Percentiles rank a stretch among this genome's conserved stretches.
These are phyloP conservation scores for Yarrowia keelungensis DNA, from an alignment of 805 yeast genomes.

Conservation along the genomic window DNA sequence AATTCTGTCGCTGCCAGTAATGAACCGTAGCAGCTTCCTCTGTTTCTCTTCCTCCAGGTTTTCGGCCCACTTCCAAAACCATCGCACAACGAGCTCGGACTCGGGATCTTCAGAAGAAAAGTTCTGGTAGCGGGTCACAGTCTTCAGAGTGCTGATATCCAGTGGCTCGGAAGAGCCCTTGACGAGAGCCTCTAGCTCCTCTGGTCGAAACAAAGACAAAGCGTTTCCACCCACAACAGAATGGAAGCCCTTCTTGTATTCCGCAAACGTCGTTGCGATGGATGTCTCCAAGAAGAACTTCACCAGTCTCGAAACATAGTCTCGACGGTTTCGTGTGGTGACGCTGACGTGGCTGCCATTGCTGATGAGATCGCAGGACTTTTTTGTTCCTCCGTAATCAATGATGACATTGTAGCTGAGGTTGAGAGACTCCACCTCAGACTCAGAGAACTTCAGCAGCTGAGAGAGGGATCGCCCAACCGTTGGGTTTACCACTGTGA, in stretches of 20 bases:
- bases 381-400: slow-evolving; percentile 59
- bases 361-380: slow-evolving; percentile 58
- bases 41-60: slow-evolving; percentile 57
- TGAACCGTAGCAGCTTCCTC: slow-evolving; percentile 70
- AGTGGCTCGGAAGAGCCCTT: slow-evolving; percentile 77
- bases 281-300: slow-evolving; percentile 65
- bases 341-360: slow-evolving; percentile 67
- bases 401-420: slow-evolving; percentile 69
- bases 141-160: slow-evolving; percentile 69
- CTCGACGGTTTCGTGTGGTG: slow-evolving; percentile 61
- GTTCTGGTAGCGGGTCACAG: slow-evolving; percentile 69
- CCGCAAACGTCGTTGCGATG: slow-evolving; percentile 59
- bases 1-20: slow-evolving; percentile 89
- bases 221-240: slow-evolving; percentile 83
- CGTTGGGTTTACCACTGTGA: slow-evolving; percentile 70
- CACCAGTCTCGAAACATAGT: slow-evolving; percentile 69
- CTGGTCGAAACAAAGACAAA: slow-evolving; percentile 76
- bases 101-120: slow-evolving; percentile 56
- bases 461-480: slow-evolving; percentile 60
- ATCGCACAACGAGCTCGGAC: slow-evolving; percentile 56
- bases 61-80: slow-evolving; percentile 90
- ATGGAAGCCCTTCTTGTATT: slow-evolving; percentile 74
- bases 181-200: slow-evolving; percentile 77
- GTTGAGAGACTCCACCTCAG: slow-evolving; percentile 54
- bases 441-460: slow-evolving; percentile 54